Evolutionary conservation across 257 asterid species (phyloP).

Genomic region (Solanum pinnatisectum): DNA sequence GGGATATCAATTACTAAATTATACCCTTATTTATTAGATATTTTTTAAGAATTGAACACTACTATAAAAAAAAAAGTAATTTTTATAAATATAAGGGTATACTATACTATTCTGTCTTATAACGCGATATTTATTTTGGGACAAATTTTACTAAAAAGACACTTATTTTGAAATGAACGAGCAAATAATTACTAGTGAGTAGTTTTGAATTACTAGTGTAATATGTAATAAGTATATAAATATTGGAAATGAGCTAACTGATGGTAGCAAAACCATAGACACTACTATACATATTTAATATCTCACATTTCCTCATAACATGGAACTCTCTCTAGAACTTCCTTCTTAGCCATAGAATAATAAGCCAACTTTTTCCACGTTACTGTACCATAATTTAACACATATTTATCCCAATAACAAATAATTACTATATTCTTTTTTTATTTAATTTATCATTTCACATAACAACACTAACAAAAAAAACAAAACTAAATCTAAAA

Average conservation of each 20-base stretch:
- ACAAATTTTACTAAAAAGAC: too few species aligned
- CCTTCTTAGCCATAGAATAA: slow-evolving; percentile 3
- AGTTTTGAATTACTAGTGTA: too few species aligned
- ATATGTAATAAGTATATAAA: background rate
- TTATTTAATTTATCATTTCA: background rate
- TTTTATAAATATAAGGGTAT: too few species aligned
- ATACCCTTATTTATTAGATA: too few species aligned
- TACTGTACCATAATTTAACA: background rate
- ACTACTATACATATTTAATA: background rate
- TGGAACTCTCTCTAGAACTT: slow-evolving; percentile 9
- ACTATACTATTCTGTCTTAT: too few species aligned
- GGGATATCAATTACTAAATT: too few species aligned
- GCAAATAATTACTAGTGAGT: too few species aligned
- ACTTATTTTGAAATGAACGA: accelerated
- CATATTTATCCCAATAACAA: background rate
- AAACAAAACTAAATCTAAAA: slow-evolving; percentile 2
- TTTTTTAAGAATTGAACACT: too few species aligned
- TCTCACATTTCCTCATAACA: background rate
- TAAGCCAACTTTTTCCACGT: slow-evolving; percentile 2
- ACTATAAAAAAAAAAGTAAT: too few species aligned
- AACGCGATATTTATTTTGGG: too few species aligned
- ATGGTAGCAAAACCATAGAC: background rate
- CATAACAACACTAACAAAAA: background rate
- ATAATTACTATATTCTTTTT: background rate
- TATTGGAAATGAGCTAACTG: background rate